Percentiles rank a stretch among this genome's conserved stretches.
These are phyloP conservation scores for Pythium guiyangense DNA, from an alignment of 352 stramenopile genomes.

Conservation along the genomic window DNA sequence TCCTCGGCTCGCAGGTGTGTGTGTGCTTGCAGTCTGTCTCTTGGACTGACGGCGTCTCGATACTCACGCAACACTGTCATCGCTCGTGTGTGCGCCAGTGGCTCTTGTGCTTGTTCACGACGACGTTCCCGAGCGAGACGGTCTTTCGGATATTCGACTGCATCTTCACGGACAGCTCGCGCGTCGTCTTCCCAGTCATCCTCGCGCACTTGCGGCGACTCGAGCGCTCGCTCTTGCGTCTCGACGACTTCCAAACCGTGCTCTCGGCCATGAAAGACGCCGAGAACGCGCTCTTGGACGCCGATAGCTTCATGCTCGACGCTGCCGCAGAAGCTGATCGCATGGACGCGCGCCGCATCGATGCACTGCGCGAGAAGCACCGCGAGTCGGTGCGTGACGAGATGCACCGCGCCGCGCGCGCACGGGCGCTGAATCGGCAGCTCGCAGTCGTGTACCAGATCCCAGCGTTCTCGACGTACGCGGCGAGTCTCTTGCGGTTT, in stretches of 20 bases:
- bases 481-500: conserved; percentile 58
- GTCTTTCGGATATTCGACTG: conserved; percentile 87
- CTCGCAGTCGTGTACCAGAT: conserved; percentile 74
- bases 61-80: too few species aligned
- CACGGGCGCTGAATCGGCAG: conserved; percentile 58
- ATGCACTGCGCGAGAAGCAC: conserved; percentile 44
- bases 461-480: conserved; percentile 67
- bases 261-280: conserved; percentile 69
- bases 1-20: conserved; percentile 71
- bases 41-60: too few species aligned
- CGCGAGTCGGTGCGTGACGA: conserved; percentile 56
- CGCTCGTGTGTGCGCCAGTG: conserved; percentile 33
- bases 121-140: conserved; percentile 84
- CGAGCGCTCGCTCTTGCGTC: conserved; percentile 36
- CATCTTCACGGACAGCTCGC: conserved; percentile 77
- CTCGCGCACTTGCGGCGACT: conserved; percentile 70
- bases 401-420: conserved; percentile 61
- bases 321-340: conserved; percentile 38
- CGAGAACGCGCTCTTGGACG: conserved; percentile 60
- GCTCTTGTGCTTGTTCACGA: conserved; percentile 90
- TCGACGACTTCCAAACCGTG: conserved; percentile 68
- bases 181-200: conserved; percentile 82
- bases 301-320: conserved; percentile 51
- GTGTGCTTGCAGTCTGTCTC: too few species aligned
- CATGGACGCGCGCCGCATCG: conserved; percentile 33